Base-by-base conservation (phyloP, 805 yeast genomes). In the Vanderwaltozyma verrucispora region DNA sequence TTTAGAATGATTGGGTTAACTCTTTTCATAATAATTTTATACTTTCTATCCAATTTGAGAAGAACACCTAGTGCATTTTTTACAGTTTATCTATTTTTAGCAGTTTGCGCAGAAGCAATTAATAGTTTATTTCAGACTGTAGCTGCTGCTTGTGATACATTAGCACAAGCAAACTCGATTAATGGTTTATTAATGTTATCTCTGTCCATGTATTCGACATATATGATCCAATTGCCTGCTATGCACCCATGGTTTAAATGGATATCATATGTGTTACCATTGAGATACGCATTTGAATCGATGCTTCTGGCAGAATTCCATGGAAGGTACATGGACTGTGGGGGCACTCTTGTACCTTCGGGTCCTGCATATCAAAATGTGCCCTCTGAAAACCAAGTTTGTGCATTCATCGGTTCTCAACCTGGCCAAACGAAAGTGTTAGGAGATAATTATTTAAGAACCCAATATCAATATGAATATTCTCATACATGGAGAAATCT, bases 401-500 rank as follows among this genome's bases (percentile, higher is more conserved):
- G 94, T 63, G 68, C 75, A 0, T 69, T 71, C 30, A 69, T 71
- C 19, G 87, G 92, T 30, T 65, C 88, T 10, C 49, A 50, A 9
- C 61, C 76, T 1, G 92, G 94, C 29, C 51, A 56, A 27, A 39
- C 53, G 12, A 45, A 43, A 30, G 83, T 84, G 28, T 49, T 57
- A 21, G 95, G 94, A 47, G 74, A 76, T 44, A 60, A 56, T 31
- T 84, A 80, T 51, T 46, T 84, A 37, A 43, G 44, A 3, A 46
- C 48, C 2, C 56, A 75, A 8, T 84, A 59, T 59, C 51, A 59
- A 33, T 85, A 78, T 63, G 50, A 52, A 17, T 75, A 68, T 49
- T 43, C 57, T 14, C 84, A 85, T 56, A 69, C 72, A 35, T 85
- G 95, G 95, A 76, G 95, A 65, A 81, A 85, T 54, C 68, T 80